These are phyloP conservation scores for Acer saccharum DNA, from an alignment of 345 rosid genomes.

Conservation along the genomic window DNA sequence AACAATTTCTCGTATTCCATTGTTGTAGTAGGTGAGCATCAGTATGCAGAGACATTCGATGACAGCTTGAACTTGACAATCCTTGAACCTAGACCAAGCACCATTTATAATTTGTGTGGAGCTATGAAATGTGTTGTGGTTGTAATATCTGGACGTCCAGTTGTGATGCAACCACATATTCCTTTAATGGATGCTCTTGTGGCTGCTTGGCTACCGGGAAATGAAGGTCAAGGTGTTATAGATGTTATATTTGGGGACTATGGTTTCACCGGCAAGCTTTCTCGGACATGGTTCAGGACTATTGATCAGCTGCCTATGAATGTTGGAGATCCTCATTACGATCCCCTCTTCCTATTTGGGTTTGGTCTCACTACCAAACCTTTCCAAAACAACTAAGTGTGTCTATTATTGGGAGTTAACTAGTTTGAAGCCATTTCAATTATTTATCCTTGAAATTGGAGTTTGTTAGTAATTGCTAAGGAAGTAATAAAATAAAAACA, in stretches of 20 bases:
- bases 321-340: conserved; percentile 61
- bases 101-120: conserved; percentile 44
- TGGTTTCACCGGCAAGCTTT: conserved; percentile 54
- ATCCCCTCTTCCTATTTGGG: conserved; percentile 68
- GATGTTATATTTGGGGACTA: conserved; percentile 51
- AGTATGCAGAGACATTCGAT: conserved; percentile 45
- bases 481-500: neutral
- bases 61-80: conserved; percentile 49
- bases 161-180: conserved; percentile 43
- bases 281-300: conserved; percentile 68
- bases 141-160: conserved; percentile 49
- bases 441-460: neutral
- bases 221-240: conserved; percentile 57
- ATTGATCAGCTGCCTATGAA: no score
- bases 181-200: conserved; percentile 38
- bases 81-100: conserved; percentile 38
- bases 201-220: conserved; percentile 62
- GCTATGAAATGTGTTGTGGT: conserved; percentile 44
- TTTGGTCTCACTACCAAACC: conserved; percentile 48
- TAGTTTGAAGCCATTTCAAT: no score
- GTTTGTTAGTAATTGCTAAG: no score
- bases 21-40: conserved; percentile 50
- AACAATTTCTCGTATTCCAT: conserved; percentile 43
- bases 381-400: neutral
- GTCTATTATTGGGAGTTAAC: neutral